Evolutionary conservation across 1,284 basidiomycete genomes (phyloP).

Genomic region (Boletellus dicymbophilus): DNA sequence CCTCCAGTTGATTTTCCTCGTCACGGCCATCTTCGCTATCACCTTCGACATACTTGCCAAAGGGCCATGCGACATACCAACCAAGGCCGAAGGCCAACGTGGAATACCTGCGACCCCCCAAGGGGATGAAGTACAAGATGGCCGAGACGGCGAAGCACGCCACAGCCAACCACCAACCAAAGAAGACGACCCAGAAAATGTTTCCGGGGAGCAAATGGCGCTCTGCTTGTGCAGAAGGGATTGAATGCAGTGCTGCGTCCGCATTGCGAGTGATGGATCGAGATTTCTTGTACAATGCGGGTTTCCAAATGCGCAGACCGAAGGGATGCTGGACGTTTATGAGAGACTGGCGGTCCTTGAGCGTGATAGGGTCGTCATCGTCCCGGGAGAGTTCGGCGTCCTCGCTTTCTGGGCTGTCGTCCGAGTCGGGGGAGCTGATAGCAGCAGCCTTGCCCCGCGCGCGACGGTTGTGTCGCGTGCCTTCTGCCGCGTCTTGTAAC

Average conservation of each 20-base stretch:
- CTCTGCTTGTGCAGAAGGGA: constrained; percentile 91
- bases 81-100: constrained; percentile 90
- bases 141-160: constrained; percentile 70
- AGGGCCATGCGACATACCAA: constrained; percentile 98
- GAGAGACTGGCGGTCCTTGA: constrained; percentile 96
- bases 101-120: constrained; percentile 84
- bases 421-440: constrained; percentile 34
- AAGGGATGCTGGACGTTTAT: constrained; percentile 99
- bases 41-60: constrained; percentile 98
- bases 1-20: constrained; percentile 39
- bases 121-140: constrained; percentile 73
- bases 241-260: constrained; percentile 90
- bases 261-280: constrained; percentile 96
- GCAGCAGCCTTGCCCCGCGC: constrained; percentile 30
- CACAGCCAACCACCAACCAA: constrained; percentile 91
- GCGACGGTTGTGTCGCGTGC: constrained; percentile 28
- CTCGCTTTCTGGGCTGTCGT: constrained; percentile 34
- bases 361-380: constrained; percentile 89
- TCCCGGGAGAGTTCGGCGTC: constrained; percentile 40
- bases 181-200: constrained; percentile 85
- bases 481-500: constrained; percentile 30
- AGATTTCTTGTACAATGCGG: constrained; percentile 97
- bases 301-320: constrained; percentile 99
- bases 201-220: constrained; percentile 92
- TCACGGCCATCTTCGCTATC: constrained; percentile 55